Evolutionary conservation across 139 green algal species (phyloP).

Genomic region (Mychonastes homosphaera): DNA sequence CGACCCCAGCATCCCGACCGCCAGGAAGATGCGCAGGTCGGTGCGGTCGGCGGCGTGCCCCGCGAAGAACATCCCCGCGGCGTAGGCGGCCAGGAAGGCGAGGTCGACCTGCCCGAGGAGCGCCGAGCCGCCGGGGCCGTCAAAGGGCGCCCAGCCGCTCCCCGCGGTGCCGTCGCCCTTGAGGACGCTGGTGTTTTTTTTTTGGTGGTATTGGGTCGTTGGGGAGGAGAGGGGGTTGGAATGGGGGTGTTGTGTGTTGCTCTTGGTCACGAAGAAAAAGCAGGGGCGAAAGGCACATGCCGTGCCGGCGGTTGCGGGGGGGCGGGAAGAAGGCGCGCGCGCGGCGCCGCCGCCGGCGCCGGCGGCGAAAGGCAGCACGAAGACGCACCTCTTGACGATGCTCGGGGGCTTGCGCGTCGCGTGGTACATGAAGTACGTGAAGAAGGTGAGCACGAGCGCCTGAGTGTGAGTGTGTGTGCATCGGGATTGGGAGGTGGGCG

Average conservation of each 20-base stretch:
- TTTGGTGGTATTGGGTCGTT: background rate
- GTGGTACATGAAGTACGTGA: conserved; percentile 85
- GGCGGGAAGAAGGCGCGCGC: background rate
- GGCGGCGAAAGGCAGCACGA: conserved; percentile 5
- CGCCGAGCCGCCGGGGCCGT: conserved; percentile 53
- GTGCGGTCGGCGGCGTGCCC: conserved; percentile 81
- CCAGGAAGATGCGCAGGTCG: conserved; percentile 82
- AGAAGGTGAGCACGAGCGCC: conserved; percentile 83
- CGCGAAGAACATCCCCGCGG: conserved; percentile 84
- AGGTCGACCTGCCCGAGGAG: conserved; percentile 79
- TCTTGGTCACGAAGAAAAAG: background rate
- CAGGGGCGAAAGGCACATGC: too few species aligned
- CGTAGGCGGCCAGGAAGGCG: conserved; percentile 82
- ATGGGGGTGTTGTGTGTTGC: background rate
- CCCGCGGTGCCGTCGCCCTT: too few species aligned
- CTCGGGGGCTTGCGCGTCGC: conserved; percentile 76
- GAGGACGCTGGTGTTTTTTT: conserved; percentile 1
- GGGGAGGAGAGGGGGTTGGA: background rate
- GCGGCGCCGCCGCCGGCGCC: background rate
- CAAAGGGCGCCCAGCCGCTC: conserved; percentile 89
- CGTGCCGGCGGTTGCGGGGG: background rate
- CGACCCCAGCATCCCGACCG: conserved; percentile 74
- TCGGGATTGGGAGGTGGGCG: background rate
- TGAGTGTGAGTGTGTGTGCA: too few species aligned
- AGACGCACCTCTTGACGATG: conserved; percentile 76